phyloP scores from a whole-genome alignment of 176 grass and related monocot genomes.

The Musa troglodytarum region DNA sequence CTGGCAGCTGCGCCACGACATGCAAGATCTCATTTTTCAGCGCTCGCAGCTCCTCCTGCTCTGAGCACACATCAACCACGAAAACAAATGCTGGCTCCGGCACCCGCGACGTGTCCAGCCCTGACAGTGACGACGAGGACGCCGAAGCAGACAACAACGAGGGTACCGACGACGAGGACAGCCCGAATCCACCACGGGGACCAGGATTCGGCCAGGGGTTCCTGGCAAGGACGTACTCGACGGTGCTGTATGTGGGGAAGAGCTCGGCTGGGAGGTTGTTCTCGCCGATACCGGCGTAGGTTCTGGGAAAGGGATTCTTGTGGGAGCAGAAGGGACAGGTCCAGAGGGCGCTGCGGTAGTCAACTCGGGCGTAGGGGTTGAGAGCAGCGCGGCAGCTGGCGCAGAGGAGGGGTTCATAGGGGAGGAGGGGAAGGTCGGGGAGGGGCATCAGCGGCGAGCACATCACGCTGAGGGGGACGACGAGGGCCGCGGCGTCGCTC shows the following conservation, averaged over 20 bases:
- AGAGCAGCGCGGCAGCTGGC: constrained; percentile 55
- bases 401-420: constrained; percentile 69
- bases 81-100: constrained; percentile 47
- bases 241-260: constrained; percentile 90
- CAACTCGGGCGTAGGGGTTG: constrained; percentile 72
- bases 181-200: not conserved
- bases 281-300: constrained; percentile 45
- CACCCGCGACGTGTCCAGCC: not conserved
- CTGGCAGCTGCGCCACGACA: constrained; percentile 63
- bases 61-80: constrained; percentile 53
- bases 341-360: constrained; percentile 66
- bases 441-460: constrained; percentile 61
- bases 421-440: constrained; percentile 68
- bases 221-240: constrained; percentile 65
- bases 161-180: not conserved
- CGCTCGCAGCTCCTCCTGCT: constrained; percentile 39
- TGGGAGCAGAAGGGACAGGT: constrained; percentile 68
- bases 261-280: constrained; percentile 84
- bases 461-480: constrained; percentile 79
- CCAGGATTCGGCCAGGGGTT: constrained; percentile 26
- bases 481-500: constrained; percentile 66
- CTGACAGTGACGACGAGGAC: constrained; percentile 3
- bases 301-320: constrained; percentile 54
- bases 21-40: constrained; percentile 79
- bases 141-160: not conserved